Base-by-base conservation (phyloP, 495 filamentous ascomycete genomes). In the Penicillium manginii region DNA sequence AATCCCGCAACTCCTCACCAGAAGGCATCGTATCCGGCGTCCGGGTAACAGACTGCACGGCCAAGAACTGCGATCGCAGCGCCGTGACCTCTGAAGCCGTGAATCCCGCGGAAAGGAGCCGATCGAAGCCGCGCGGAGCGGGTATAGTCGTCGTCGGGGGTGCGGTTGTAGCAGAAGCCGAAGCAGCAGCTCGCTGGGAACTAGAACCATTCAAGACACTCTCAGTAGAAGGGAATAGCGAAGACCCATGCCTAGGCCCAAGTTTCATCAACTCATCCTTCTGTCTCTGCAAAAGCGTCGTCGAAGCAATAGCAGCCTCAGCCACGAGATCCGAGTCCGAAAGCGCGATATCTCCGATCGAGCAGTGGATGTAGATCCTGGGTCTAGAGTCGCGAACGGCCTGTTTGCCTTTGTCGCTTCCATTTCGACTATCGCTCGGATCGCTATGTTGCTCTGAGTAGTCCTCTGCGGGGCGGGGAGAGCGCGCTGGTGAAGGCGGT, bases 21-120 rank as follows among this genome's bases (percentile, higher is more conserved):
- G 81, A 72, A 7, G 92, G 92, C 88, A 96, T 91, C 1, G 88
- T 90, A 68, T 96, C 91, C 8, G 89, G 90, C 9, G 92, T 94
- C 55, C 89, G 86, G 9, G 88, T 85, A 52, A 86, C 80, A 17
- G 88, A 81, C 60, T 94, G 90, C 51, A 93, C 83, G 29, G 86
- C 84, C 35, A 88, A 82, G 75, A 97, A 97, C 71, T 96, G 93
- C 11, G 90, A 82, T 19, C 94, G 86, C 17, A 98, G 83, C 45
- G 85, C 82, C 29, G 89, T 84, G 12, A 98, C 86, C 66, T 98
- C 94, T 4, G 86, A 76, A 2, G 88, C 69, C 0, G 90, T 90
- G 70, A 98, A 93, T 39, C 92, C 91, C 0, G 90, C 83, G 0
- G 83, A 68, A 0, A 96, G 84, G 2, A 97, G 81, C 10, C 94